phyloP scores from a whole-genome alignment of 129 eudicot genomes.

The Solidago caesia region DNA sequence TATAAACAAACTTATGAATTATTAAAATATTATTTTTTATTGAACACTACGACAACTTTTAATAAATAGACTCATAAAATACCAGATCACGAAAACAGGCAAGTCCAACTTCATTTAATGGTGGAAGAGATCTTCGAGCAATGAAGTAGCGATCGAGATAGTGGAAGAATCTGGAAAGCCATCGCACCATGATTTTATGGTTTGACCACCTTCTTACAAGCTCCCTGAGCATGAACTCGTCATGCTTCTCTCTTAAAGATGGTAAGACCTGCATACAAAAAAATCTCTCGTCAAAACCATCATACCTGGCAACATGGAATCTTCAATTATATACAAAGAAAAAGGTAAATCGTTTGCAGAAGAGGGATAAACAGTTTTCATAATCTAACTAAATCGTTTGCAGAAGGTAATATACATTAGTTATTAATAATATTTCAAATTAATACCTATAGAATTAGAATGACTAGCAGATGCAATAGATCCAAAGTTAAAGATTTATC shows the following conservation, averaged over 20 bases:
- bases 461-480: not conserved
- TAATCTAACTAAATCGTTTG: not conserved
- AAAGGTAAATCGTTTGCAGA: too few species aligned
- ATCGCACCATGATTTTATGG: conserved; percentile 95
- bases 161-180: conserved; percentile 91
- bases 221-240: conserved; percentile 90
- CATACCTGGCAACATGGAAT: not conserved
- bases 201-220: conserved; percentile 93
- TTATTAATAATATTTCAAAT: not conserved
- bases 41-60: not conserved
- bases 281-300: conserved; percentile 2
- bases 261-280: conserved; percentile 61
- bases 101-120: conserved; percentile 87
- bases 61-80: not conserved
- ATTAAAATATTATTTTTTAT: not conserved
- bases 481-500: not conserved
- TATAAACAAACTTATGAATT: not conserved
- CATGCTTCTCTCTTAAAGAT: conserved; percentile 79
- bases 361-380: too few species aligned
- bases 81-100: conserved; percentile 95
- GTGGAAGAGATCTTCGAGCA: conserved; percentile 84
- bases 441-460: not conserved
- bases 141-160: conserved; percentile 93
- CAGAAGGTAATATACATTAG: not conserved
- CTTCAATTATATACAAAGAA: too few species aligned